Evolutionary conservation across 2,329 filamentous ascomycete genomes (phyloP), one percentile per base, ranked within the genome.

Genomic region (Fusarium sp.): DNA sequence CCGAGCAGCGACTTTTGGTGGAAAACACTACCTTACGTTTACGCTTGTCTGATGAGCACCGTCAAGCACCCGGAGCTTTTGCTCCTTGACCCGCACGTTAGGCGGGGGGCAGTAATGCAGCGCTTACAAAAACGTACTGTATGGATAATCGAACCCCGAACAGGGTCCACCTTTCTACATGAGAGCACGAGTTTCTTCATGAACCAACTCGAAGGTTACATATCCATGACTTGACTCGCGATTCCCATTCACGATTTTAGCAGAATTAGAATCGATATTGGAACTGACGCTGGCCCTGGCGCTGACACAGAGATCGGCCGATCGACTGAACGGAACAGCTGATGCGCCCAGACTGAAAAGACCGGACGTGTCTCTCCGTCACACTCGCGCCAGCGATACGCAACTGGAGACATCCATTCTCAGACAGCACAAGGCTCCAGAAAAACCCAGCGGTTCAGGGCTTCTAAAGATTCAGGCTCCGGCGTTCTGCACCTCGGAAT

Each of bases 31-130:
- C 66, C 65, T 69, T 58, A 36, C 31, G 50, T 50, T 68, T 58
- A 59, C 65, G 59, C 45, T 68, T 77, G 75, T 76, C 72, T 76
- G 74, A 75, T 77, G 72, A 62, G 63, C 31, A 68, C 65, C 75
- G 78, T 71, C 65, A 56, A 75, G 69, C 45, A 69, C 22, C 76
- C 79, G 80, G 80, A 82, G 80, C 80, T 75, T 78, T 78, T 74
- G 80, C 80, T 82, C 80, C 80, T 73, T 73, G 73, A 70, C 69
- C 65, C 68, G 76, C 71, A 73, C 36, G 73, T 76, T 76, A 79
- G 79, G 79, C 72, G 72, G 74, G 74, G 75, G 69, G 75, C 68
- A 65, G 71, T 68, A 76, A 75, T 73, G 78, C 76, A 65, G 78
- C 78, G 78, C 78, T 78, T 79, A 75, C 76, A 75, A 77, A 77